These are phyloP conservation scores for Maudiozyma humilis DNA, from an alignment of 1,139 yeast species.

Conservation along the genomic window DNA sequence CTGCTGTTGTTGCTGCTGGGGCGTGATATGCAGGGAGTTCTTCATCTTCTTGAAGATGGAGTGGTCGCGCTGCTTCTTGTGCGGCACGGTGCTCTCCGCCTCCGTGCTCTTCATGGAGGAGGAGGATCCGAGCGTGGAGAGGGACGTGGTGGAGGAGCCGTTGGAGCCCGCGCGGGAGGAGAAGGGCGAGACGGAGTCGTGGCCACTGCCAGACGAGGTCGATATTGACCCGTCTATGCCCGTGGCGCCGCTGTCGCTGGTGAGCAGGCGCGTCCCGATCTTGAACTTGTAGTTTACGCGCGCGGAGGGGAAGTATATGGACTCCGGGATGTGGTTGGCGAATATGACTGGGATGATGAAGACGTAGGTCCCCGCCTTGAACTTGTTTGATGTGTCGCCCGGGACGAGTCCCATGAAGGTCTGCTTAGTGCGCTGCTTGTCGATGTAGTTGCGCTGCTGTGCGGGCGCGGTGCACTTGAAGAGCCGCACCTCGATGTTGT, in stretches of 20 bases:
- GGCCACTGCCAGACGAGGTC: background rate
- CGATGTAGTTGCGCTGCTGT: constrained; percentile 16
- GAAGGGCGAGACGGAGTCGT: background rate
- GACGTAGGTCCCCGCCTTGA: constrained; percentile 63
- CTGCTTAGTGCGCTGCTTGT: constrained; percentile 15
- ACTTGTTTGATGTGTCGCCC: constrained; percentile 4
- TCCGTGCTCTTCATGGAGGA: background rate
- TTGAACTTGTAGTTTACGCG: constrained; percentile 28
- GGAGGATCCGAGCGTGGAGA: background rate
- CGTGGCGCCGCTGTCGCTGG: background rate
- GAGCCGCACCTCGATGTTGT: constrained; percentile 10
- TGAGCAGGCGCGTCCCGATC: constrained; percentile 16
- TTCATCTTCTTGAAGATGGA: background rate
- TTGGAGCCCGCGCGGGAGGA: background rate
- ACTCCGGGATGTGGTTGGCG: constrained; percentile 66
- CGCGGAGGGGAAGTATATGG: constrained; percentile 47
- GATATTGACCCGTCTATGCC: background rate
- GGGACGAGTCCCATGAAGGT: constrained; percentile 12
- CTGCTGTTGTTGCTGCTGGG: background rate
- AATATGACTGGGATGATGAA: constrained; percentile 65
- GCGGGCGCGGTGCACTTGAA: constrained; percentile 18
- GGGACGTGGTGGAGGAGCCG: background rate
- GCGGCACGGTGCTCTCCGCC: background rate
- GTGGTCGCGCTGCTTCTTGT: background rate
- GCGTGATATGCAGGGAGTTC: background rate